These are phyloP conservation scores for Eleusine indica DNA, from an alignment of 176 grass and related monocot species.

Conservation along the genomic window DNA sequence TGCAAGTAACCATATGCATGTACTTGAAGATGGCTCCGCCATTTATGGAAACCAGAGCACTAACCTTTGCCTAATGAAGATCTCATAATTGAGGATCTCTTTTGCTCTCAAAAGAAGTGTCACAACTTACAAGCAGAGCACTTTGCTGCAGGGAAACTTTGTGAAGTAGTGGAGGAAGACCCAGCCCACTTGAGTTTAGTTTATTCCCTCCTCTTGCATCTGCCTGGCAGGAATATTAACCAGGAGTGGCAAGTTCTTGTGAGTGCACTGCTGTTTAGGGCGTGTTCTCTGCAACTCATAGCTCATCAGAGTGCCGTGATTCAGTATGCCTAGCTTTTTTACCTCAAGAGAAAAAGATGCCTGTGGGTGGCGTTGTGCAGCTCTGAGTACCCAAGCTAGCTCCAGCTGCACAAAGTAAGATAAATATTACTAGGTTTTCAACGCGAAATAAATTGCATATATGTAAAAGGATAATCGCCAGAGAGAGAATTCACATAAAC, in stretches of 20 bases:
- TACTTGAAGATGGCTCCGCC: slow-evolving; percentile 37
- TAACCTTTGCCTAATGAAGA: slow-evolving; percentile 50
- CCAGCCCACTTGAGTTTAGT: slow-evolving; percentile 38
- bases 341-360: slow-evolving; percentile 59
- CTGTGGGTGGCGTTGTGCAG: slow-evolving; percentile 30
- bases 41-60: slow-evolving; percentile 45
- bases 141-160: slow-evolving; percentile 36
- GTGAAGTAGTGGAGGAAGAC: slow-evolving; percentile 50
- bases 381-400: slow-evolving; percentile 47
- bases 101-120: slow-evolving; percentile 47
- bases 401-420: slow-evolving; percentile 44
- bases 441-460: slow-evolving; percentile 19
- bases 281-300: slow-evolving; percentile 52
- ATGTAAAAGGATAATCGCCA: slow-evolving; percentile 32
- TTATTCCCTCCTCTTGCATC: slow-evolving; percentile 42
- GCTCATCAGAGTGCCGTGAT: slow-evolving; percentile 28
- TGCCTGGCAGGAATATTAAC: slow-evolving; percentile 49
- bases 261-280: slow-evolving; percentile 43
- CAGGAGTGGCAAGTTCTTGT: slow-evolving; percentile 51
- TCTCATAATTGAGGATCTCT: slow-evolving; percentile 46
- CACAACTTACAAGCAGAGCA: slow-evolving; percentile 25
- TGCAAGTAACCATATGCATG: slow-evolving; percentile 22
- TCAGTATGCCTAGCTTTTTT: slow-evolving; percentile 48
- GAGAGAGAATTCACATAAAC: slow-evolving; percentile 48
- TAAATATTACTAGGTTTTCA: slow-evolving; percentile 25